Evolutionary conservation across 2,329 filamentous ascomycete genomes (phyloP).

Genomic region (Fusarium brachygibbosum): DNA sequence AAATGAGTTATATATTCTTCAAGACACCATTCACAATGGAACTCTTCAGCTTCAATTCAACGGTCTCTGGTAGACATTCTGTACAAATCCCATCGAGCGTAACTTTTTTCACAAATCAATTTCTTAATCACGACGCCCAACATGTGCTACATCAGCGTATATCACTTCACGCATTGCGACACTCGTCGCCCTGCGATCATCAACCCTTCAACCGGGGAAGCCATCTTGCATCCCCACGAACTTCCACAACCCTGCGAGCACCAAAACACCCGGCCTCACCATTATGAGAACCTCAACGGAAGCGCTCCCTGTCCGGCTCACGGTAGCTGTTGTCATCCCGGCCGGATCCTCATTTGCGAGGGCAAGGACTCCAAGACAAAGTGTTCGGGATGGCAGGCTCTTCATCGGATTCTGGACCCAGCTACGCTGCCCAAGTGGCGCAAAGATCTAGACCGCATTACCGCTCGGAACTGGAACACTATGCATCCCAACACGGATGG

Average conservation of each 20-base stretch:
- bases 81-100: background rate
- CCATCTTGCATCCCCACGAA: conserved; percentile 32
- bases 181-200: conserved; percentile 29
- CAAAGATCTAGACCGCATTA: background rate
- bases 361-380: rapidly evolving
- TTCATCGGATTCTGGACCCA: conserved; percentile 20
- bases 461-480: background rate
- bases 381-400: conserved; percentile 22
- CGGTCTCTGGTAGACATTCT: background rate
- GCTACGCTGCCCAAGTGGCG: background rate
- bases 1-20: background rate
- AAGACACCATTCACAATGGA: background rate
- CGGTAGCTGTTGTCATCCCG: conserved; percentile 12
- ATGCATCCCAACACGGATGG: background rate
- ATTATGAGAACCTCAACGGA: too few species aligned
- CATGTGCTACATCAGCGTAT: conserved; percentile 30
- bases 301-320: background rate
- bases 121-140: background rate
- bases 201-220: conserved; percentile 2
- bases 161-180: conserved; percentile 32
- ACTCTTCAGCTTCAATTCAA: background rate
- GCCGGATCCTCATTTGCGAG: conserved; percentile 2
- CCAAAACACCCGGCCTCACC: too few species aligned
- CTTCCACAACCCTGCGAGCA: conserved; percentile 18
- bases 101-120: background rate